Evolutionary conservation across 2,329 filamentous ascomycete species (phyloP).

Genomic region (Penicillium sp.): DNA sequence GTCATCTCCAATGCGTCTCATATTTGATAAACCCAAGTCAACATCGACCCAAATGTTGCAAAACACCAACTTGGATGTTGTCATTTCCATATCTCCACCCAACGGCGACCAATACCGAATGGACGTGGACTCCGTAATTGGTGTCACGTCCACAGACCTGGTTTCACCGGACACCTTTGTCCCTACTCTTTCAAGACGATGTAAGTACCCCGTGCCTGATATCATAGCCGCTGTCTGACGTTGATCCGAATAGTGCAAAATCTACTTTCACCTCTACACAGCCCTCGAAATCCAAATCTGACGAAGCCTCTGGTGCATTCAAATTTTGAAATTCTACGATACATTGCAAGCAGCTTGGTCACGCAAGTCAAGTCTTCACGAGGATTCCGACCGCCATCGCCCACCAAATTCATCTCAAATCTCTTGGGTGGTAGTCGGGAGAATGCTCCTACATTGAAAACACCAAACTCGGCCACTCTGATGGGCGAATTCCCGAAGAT

Average conservation of each 20-base stretch:
- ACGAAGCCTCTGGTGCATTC: conserved; percentile 69
- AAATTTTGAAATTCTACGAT: conserved; percentile 72
- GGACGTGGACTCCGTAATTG: conserved; percentile 64
- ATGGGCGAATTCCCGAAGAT: conserved; percentile 48
- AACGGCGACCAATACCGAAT: conserved; percentile 59
- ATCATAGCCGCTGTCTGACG: no score
- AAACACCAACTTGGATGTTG: conserved; percentile 41
- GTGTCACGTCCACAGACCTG: conserved; percentile 70
- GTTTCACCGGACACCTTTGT: conserved; percentile 70
- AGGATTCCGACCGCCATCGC: conserved; percentile 74
- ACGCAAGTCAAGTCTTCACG: conserved; percentile 58
- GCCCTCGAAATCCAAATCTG: conserved; percentile 50
- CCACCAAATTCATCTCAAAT: conserved; percentile 84
- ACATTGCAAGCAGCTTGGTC: conserved; percentile 62
- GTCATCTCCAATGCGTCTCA: conserved; percentile 35
- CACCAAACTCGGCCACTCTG: conserved; percentile 36
- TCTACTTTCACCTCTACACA: conserved; percentile 67
- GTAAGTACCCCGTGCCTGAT: no score
- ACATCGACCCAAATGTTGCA: conserved; percentile 30
- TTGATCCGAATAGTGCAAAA: conserved; percentile 59
- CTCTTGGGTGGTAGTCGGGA: conserved; percentile 63
- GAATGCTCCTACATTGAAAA: conserved; percentile 33
- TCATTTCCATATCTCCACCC: conserved; percentile 68
- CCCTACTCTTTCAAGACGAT: conserved; percentile 68
- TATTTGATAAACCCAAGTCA: conserved; percentile 37